Evolutionary conservation across 352 stramenopile genomes (phyloP), one percentile per base, ranked within the genome.

Genomic region (Globisporangium ultimum): DNA sequence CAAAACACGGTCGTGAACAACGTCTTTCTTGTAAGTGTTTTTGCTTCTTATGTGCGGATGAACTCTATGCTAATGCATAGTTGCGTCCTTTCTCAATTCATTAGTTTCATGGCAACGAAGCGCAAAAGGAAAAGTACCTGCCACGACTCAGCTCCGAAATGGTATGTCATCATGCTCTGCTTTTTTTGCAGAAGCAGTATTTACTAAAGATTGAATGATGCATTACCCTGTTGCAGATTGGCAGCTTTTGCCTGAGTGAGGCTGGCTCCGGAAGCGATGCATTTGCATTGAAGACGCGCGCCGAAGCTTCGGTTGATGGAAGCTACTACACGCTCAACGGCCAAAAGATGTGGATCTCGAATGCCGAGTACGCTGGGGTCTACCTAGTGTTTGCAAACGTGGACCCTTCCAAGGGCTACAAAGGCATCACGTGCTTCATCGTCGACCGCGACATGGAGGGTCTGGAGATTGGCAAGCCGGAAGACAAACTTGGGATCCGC

Each of bases 311-410:
- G 20, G 48, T 76, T 0, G 93, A 98, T 63, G 88, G 87, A 52
- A 97, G 84, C 49, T 97, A 97, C 68, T 99, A 95, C 72, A 97
- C 89, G 17, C 71, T 99, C 12, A 98, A 89, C 69, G 97, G 97
- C 21, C 88, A 91, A 49, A 99, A 99, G 73, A 88, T 98, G 70
- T 99, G 97, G 97, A 99, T 99, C 65, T 98, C 94, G 36, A 99
- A 99, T 73, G 91, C 91, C 13, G 91, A 93, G 60, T 96, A 98
- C 63, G 84, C 96, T 17, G 94, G 93, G 6, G 87, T 98, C 1
- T 98, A 98, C 73, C 75, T 99, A 38, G 93, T 99, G 14, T 98
- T 99, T 76, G 96, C 96, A 12, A 99, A 97, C 64, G 84, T 86
- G 10, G 88, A 98, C 71, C 80, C 72, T 48, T 90, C 85, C 2